Conservation (phyloP, 108 stramenopile species). For the Bacterosira constricta region DNA sequence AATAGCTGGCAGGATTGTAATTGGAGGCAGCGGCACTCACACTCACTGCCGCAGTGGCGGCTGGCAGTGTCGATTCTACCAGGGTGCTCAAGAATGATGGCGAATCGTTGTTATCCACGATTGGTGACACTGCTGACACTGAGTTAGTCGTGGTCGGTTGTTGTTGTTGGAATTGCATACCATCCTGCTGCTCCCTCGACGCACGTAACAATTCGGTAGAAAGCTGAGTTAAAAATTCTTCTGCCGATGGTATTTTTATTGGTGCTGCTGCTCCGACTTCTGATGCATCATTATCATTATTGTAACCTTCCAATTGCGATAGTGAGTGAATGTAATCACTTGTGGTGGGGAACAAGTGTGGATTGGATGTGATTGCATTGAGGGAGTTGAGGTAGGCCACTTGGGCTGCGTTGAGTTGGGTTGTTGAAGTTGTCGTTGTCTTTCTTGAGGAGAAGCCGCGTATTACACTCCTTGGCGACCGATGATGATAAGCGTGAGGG, state of each 20-base stretch:
- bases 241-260: background rate
- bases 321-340: constrained; percentile 9
- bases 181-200: background rate
- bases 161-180: too few relatives aligned
- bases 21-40: background rate
- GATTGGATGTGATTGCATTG: background rate
- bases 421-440: too few relatives aligned
- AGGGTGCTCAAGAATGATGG: too few relatives aligned
- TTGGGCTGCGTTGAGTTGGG: too few relatives aligned
- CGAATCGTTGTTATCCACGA: too few relatives aligned
- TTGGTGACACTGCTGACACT: too few relatives aligned
- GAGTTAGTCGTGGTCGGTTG: too few relatives aligned
- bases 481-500: too few relatives aligned
- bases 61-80: background rate
- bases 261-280: background rate
- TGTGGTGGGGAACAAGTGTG: constrained; percentile 7
- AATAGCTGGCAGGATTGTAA: constrained; percentile 1
- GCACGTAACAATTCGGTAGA: constrained; percentile 1
- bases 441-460: too few relatives aligned
- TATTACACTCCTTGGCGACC: too few relatives aligned
- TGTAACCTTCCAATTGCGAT: background rate
- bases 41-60: background rate
- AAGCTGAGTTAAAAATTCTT: background rate
- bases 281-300: background rate
- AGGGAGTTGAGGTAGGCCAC: constrained; percentile 1